Base-by-base conservation (phyloP, 2,329 filamentous ascomycete genomes). In the Neopestalotiopsis sp. region DNA sequence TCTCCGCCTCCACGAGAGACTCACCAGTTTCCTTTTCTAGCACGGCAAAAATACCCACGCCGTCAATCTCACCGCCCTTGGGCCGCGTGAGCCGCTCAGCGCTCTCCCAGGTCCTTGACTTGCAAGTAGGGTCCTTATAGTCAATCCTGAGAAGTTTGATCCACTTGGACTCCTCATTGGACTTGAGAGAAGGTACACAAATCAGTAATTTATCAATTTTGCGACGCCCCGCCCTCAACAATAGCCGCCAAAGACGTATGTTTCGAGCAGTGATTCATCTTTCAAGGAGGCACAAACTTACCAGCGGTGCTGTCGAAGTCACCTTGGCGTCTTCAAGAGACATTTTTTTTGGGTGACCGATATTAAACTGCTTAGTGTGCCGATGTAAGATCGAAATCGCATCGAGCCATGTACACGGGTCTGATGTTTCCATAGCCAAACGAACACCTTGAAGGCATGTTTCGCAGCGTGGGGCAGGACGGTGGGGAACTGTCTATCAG, bases 21-120 rank as follows among this genome's bases (percentile, higher is more conserved):
- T 58, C 66, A 80, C 86, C 87, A 0, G 80, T 80, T 9, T 84
- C 77, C 72, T 85, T 87, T 71, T 89, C 82, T 14, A 94, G 82
- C 71, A 94, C 88, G 57, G 91, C 92, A 17, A 93, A 85, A 68
- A 94, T 92, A 70, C 91, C 91, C 14, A 94, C 91, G 66, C 90
- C 91, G 74, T 94, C 92, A 66, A 94, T 90, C 42, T 88, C 87
- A 68, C 85, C 84, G 71, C 80, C 83, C 67, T 83, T 81, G 13
- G 91, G 90, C 3, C 91, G 87, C 0, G 91, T 94, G 38, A 85
- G 86, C n/a, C 92, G 88, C 79, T 93, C 90, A 17, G 90, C 90
- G 0, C 90, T 91, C 76, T 94, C 92, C 92, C 92, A 94, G 38
- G 86, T 88, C 66, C 91, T 85, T 0, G 82, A 78, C 17, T 82